Conservation (phyloP, 305 asterid genomes). For the Fraxinus dipetala region DNA sequence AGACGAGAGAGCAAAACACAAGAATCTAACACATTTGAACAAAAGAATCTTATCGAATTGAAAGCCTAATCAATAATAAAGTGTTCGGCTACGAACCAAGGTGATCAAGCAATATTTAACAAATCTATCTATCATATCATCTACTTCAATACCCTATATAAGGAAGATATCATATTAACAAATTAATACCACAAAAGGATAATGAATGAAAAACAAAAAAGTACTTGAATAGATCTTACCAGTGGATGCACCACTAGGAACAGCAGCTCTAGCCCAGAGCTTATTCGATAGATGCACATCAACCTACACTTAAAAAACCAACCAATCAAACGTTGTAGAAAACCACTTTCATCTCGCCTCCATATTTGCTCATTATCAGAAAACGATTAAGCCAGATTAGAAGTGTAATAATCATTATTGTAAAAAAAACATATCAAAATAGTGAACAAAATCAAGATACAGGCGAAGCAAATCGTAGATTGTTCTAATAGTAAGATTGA, state of each 20-base stretch:
- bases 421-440: not conserved
- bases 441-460: not conserved
- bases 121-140: not conserved
- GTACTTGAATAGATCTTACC: conserved; percentile 45
- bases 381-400: not conserved
- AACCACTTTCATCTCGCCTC: not conserved
- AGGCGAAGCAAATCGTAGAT: not conserved
- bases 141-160: not conserved
- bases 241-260: conserved; percentile 92
- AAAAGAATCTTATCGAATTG: not conserved
- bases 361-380: not conserved
- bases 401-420: not conserved
- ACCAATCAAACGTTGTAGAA: not conserved
- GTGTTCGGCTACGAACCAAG: not conserved
- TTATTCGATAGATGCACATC: conserved; percentile 61
- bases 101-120: not conserved
- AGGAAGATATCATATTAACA: not conserved
- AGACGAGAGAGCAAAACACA: not conserved
- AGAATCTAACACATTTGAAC: not conserved
- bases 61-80: not conserved
- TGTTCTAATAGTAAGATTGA: not conserved
- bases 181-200: not conserved
- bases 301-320: conserved; percentile 40
- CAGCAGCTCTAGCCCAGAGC: conserved; percentile 67
- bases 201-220: not conserved